Base-by-base conservation (phyloP, 306 rosid species). In the Senna siamea region DNA sequence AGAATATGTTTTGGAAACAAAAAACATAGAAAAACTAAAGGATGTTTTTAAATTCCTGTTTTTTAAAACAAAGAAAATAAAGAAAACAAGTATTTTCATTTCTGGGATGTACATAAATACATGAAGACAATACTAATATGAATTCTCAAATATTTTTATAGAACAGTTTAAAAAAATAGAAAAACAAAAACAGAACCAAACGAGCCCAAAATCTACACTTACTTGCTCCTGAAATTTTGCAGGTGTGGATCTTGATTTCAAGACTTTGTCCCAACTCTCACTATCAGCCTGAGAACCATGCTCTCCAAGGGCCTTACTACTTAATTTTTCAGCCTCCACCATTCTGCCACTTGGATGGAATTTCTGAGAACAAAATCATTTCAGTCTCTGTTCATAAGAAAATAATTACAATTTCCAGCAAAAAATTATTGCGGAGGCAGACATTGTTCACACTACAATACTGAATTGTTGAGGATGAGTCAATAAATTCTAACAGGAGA, bases 171-270 rank as follows among this genome's bases (percentile, higher is more conserved):
- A 37, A 37, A 37, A 37, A 0, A 4, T 37, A 37, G 40, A 37
- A 37, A 37, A 37, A 37, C 40, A 37, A 37, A 37, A 37, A 37
- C 6, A 5, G 40, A 37, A 37, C 0, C 18, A 44, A n/a, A 20
- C 9, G 43, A 17, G 20, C 14, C 76, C 22, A 43, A 64, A 15
- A 5, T 7, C 20, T 48, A 48, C 54, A 60, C 88, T 87, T 83
- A 90, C 96, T 38, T 58, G 83, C 76, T 79, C 89, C 64, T 67
- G 77, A 60, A 72, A 75, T 79, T 77, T 85, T 75, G 78, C 79
- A 63, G 85, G 70, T 53, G 76, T 38, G 70, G 81, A 82, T 78
- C 86, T 83, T 40, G 72, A 60, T 74, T 80, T 81, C 70, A 80
- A 56, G 58, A 71, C 75, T 64, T 75, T 62, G 12, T 83, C 87